Percentiles rank a stretch among this genome's conserved stretches.
phyloP scores from a whole-genome alignment of 352 stramenopile genomes.

The Hyaloperonospora brassicae region DNA sequence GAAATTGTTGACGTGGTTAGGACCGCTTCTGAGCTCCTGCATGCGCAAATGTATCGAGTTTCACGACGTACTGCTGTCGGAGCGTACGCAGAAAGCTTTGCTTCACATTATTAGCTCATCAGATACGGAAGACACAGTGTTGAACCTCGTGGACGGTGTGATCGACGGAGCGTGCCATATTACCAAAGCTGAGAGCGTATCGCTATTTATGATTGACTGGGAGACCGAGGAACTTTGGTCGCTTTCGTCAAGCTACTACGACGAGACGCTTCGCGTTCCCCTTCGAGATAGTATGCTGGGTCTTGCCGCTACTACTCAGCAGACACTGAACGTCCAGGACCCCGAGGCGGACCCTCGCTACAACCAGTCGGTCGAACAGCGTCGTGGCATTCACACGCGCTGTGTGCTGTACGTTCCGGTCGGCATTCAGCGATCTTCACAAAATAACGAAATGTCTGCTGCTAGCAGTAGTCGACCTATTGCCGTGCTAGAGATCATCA shows the following conservation, averaged over 20 bases:
- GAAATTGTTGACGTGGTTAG: conserved; percentile 71
- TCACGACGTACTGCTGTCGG: conserved; percentile 72
- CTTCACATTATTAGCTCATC: conserved; percentile 82
- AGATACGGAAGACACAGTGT: conserved; percentile 72
- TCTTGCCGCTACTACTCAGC: conserved; percentile 43
- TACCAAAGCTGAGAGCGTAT: conserved; percentile 66
- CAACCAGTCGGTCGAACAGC: conserved; percentile 43
- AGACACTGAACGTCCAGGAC: conserved; percentile 69
- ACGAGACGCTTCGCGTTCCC: conserved; percentile 57
- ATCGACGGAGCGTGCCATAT: conserved; percentile 77
- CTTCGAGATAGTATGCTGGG: conserved; percentile 55
- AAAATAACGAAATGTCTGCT: conserved; percentile 17
- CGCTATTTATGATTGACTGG: conserved; percentile 82
- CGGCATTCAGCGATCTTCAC: conserved; percentile 45
- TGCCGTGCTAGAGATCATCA: conserved; percentile 85
- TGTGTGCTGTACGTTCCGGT: conserved; percentile 83
- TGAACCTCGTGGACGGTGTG: conserved; percentile 79
- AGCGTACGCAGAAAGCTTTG: conserved; percentile 77
- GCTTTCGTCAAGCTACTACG: conserved; percentile 64
- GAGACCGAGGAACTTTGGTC: conserved; percentile 78
- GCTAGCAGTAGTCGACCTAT: conserved; percentile 51
- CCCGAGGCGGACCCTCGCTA: conserved; percentile 52
- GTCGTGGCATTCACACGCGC: conserved; percentile 47
- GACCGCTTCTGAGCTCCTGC: conserved; percentile 69
- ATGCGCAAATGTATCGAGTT: conserved; percentile 85